These are phyloP conservation scores for Lentinula guzmanii DNA, from an alignment of 768 basidiomycete genomes.

Conservation along the genomic window DNA sequence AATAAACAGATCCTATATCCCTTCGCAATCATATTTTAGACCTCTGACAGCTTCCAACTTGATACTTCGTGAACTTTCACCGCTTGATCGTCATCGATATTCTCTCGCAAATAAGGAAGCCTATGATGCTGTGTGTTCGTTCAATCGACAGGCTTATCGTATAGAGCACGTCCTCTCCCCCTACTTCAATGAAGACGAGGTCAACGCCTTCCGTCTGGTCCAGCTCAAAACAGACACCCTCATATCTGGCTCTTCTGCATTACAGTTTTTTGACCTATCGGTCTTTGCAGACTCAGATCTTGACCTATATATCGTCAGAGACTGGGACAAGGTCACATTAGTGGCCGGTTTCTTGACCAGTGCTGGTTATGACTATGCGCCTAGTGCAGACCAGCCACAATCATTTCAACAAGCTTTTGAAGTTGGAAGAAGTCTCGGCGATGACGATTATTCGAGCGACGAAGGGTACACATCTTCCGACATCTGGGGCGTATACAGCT, in stretches of 20 bases:
- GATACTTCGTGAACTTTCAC: slow-evolving; percentile 4
- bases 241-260: slow-evolving; percentile 48
- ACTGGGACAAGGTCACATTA: slow-evolving; percentile 21
- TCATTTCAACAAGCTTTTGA: slow-evolving; percentile 10
- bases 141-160: slow-evolving; percentile 23
- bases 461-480: background rate
- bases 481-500: slow-evolving; percentile 20
- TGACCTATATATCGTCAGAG: slow-evolving; percentile 38
- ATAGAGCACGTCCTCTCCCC: slow-evolving; percentile 27
- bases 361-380: slow-evolving; percentile 24
- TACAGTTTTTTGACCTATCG: slow-evolving; percentile 44
- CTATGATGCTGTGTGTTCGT: background rate
- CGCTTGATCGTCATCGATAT: slow-evolving; percentile 5
- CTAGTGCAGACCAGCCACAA: slow-evolving; percentile 14
- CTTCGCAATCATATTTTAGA: background rate
- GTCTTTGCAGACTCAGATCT: slow-evolving; percentile 43
- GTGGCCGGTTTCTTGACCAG: slow-evolving; percentile 23
- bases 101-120: background rate
- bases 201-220: slow-evolving; percentile 30
- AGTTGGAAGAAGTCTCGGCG: background rate
- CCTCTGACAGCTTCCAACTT: background rate
- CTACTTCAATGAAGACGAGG: slow-evolving; percentile 23
- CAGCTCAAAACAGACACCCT: slow-evolving; percentile 37
- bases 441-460: background rate
- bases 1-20: background rate